These are phyloP conservation scores for Boechera divaricarpa DNA, from an alignment of 345 rosid species.

Conservation along the genomic window DNA sequence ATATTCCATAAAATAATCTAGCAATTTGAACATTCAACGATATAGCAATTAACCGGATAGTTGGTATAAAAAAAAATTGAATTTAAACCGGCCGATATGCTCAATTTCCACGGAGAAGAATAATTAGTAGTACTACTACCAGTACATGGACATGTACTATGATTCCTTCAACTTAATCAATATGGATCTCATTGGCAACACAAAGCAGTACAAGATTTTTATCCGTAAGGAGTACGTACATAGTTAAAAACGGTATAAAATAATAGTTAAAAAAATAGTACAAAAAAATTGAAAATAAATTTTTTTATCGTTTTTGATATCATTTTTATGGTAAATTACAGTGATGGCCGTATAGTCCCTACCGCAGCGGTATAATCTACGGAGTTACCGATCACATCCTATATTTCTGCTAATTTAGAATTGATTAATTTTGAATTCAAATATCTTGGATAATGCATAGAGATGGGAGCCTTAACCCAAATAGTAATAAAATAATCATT, in stretches of 20 bases:
- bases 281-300: no score
- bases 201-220: no score
- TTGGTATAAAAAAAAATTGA: not conserved
- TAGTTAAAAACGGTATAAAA: no score
- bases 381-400: no score
- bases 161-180: constrained; percentile 37
- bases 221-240: no score
- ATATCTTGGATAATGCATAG: constrained; percentile 41
- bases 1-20: constrained; percentile 17
- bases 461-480: constrained; percentile 36
- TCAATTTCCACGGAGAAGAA: constrained; percentile 16
- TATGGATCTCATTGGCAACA: not conserved
- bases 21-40: constrained; percentile 3
- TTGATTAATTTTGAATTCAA: constrained; percentile 34
- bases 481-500: constrained; percentile 16
- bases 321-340: no score
- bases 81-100: constrained; percentile 31
- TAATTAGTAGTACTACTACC: constrained; percentile 16
- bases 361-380: no score
- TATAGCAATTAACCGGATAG: constrained; percentile 17
- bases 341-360: no score
- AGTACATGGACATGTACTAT: constrained; percentile 38
- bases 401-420: not conserved
- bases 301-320: no score
- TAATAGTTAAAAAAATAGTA: no score